Percentiles rank a stretch among this genome's conserved stretches.
Conservation (phyloP, 306 rosid genomes). For the Fagus sylvatica region DNA sequence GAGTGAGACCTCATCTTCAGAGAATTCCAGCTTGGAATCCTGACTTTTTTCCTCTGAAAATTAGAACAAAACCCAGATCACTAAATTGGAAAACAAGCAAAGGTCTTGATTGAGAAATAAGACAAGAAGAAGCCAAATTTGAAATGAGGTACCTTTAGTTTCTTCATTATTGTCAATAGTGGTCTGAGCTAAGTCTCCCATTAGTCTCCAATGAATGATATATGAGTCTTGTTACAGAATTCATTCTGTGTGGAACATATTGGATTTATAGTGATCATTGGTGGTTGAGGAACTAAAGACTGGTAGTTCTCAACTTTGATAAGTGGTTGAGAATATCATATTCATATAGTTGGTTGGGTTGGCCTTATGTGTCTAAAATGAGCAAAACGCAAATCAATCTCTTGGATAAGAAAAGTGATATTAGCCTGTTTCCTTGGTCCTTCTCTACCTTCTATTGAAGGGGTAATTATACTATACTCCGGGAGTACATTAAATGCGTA, state of each 20-base stretch:
- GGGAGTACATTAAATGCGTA: too few relatives aligned
- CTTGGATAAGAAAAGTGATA: too few relatives aligned
- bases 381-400: background rate
- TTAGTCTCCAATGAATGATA: background rate
- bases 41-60: background rate
- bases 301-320: slow-evolving; percentile 2
- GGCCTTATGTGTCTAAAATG: background rate
- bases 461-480: too few relatives aligned
- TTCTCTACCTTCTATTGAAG: background rate
- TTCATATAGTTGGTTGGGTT: background rate
- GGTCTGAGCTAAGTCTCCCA: background rate
- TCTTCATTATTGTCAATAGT: background rate
- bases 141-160: slow-evolving; percentile 3
- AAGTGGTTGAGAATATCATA: background rate
- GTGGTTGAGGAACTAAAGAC: background rate
- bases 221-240: background rate
- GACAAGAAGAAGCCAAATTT: background rate
- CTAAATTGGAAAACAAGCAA: too few relatives aligned
- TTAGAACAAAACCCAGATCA: background rate
- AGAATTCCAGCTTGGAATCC: slow-evolving; percentile 11
- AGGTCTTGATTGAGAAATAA: background rate
- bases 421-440: background rate
- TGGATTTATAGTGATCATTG: background rate
- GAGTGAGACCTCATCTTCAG: slow-evolving; percentile 21
- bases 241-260: background rate